These are phyloP conservation scores for Codiaeum variegatum DNA, from an alignment of 441 rosid genomes.

Conservation along the genomic window DNA sequence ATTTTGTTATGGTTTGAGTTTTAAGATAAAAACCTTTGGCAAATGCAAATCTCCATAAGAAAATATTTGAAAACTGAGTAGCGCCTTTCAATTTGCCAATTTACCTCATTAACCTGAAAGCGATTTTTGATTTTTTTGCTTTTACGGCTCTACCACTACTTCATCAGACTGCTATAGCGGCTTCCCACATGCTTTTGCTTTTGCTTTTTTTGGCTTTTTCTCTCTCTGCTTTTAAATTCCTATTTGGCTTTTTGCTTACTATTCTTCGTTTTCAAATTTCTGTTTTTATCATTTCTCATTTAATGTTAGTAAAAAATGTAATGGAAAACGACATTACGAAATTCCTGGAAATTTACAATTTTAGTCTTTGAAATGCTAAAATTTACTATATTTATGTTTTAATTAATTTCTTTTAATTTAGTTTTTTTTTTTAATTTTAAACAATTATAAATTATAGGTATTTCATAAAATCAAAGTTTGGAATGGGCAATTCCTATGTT, in stretches of 20 bases:
- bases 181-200: background rate
- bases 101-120: background rate
- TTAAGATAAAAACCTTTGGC: too few species aligned
- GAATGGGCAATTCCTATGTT: too few species aligned
- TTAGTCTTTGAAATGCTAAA: too few species aligned
- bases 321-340: background rate
- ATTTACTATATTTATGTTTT: too few species aligned
- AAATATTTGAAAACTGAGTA: background rate
- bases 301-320: background rate
- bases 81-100: background rate
- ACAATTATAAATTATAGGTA: too few species aligned
- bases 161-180: background rate
- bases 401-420: too few species aligned
- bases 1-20: too few species aligned
- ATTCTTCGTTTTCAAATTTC: background rate
- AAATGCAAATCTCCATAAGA: too few species aligned
- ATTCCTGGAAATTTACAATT: too few species aligned
- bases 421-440: too few species aligned
- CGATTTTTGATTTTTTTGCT: background rate
- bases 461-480: too few species aligned
- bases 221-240: background rate
- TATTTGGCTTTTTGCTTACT: background rate
- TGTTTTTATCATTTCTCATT: background rate
- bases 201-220: conserved; percentile 1
- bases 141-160: background rate